These are phyloP conservation scores for Chloranthus sessilifolius DNA, from an alignment of 164 flowering plant genomes.

Conservation along the genomic window DNA sequence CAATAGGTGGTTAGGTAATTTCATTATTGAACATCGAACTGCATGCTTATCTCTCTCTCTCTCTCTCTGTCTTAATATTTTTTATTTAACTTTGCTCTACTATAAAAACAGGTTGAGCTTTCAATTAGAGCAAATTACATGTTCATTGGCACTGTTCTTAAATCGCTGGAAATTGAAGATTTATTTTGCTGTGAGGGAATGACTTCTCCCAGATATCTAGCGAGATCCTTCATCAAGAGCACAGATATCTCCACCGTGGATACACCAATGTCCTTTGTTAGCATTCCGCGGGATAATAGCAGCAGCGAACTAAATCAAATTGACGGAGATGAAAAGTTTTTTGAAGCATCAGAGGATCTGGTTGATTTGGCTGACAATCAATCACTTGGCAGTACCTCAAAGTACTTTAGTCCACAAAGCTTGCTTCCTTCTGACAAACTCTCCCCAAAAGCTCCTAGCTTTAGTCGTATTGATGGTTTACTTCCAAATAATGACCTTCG, in stretches of 20 bases:
- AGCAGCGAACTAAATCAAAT: constrained; percentile 27
- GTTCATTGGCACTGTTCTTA: constrained; percentile 79
- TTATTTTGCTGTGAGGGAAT: constrained; percentile 37
- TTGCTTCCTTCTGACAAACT: constrained; percentile 23
- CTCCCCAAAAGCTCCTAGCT: constrained; percentile 50
- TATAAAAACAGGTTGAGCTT: constrained; percentile 68
- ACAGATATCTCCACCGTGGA: constrained; percentile 12
- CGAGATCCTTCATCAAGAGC: constrained; percentile 66
- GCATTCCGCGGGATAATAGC: constrained; percentile 18
- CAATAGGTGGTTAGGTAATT: constrained; percentile 87
- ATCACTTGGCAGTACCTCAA: constrained; percentile 15
- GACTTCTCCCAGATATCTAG: constrained; percentile 52
- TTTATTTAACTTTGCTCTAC: too few relatives aligned
- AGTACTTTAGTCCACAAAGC: constrained; percentile 16
- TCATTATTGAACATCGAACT: too few relatives aligned
- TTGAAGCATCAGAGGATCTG: constrained; percentile 81
- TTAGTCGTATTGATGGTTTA: constrained; percentile 49
- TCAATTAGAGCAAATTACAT: constrained; percentile 66
- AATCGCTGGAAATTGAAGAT: constrained; percentile 91
- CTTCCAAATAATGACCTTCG: constrained; percentile 51
- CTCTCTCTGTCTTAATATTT: too few relatives aligned
- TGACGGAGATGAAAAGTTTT: constrained; percentile 84
- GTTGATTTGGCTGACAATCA: constrained; percentile 40
- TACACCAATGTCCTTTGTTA: constrained; percentile 22
- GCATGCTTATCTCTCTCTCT: too few relatives aligned